Percentiles rank a stretch among this genome's conserved stretches.
phyloP scores from a whole-genome alignment of 2,329 filamentous ascomycete species.

The Aureobasidium sp. region DNA sequence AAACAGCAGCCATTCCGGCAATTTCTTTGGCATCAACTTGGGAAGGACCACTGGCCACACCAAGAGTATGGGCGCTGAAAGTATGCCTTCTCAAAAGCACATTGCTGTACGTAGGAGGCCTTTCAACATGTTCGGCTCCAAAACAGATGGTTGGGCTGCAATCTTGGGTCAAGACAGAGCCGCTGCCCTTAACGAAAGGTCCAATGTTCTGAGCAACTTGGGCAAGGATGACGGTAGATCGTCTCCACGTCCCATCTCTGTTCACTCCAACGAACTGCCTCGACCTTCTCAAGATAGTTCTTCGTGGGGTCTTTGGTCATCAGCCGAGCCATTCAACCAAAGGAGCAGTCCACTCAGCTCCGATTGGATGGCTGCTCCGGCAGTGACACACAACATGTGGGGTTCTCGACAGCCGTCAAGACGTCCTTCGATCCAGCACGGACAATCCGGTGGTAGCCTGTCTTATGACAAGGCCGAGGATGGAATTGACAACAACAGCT shows the following conservation, averaged over 20 bases:
- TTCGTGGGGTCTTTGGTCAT: conserved; percentile 52
- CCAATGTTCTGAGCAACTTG: neutral
- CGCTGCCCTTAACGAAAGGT: conserved; percentile 20
- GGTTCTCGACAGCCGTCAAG: conserved; percentile 66
- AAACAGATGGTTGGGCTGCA: conserved; percentile 43
- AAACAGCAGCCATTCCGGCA: conserved; percentile 45
- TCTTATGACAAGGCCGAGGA: conserved; percentile 44
- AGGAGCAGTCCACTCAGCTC: conserved; percentile 43
- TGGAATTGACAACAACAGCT: conserved; percentile 40
- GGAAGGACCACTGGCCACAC: conserved; percentile 17
- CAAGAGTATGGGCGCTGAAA: conserved; percentile 14
- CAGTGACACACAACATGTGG: conserved; percentile 20
- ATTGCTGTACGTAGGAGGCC: conserved; percentile 36
- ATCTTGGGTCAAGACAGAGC: conserved; percentile 28
- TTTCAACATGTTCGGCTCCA: conserved; percentile 44
- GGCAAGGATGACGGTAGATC: conserved; percentile 16
- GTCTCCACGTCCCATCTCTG: conserved; percentile 49
- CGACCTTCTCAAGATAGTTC: conserved; percentile 69
- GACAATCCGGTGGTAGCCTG: conserved; percentile 55
- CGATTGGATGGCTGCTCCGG: conserved; percentile 40
- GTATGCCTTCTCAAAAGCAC: conserved; percentile 23
- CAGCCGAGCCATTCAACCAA: conserved; percentile 43
- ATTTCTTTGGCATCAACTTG: conserved; percentile 37
- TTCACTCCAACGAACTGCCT: conserved; percentile 52
- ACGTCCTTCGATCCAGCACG: conserved; percentile 69